Evolutionary conservation across 2,329 filamentous ascomycete genomes (phyloP), one percentile per base, ranked within the genome.

Genomic region (Sarocladium strictum): DNA sequence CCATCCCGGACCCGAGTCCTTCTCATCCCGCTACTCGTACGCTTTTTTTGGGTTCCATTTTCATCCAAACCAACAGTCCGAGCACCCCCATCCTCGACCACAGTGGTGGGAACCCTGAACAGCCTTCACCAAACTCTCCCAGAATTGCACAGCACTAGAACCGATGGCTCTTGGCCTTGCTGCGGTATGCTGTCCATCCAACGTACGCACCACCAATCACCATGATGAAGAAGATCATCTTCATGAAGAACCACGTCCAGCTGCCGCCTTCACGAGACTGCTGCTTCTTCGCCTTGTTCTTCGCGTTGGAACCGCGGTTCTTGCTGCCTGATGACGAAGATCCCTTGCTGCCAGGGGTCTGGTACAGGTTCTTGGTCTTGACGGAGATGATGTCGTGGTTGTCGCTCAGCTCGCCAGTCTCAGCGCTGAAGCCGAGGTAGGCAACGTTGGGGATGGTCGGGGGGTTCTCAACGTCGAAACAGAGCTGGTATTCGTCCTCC

Each of bases 311-410:
- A 54, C 55, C 56, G 50, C 57, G 73, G 57, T 67, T 69, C 63
- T 75, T 72, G 60, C 55, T 54, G 47, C 62, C 57, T 55, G 64
- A 64, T 55, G 67, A 69, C 55, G 71, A 65, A 60, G 58, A 57
- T 65, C 72, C 56, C 70, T 68, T 70, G 60, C 62, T 69, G 53
- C 67, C 65, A 63, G 76, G 74, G 26, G 73, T 72, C 55, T 81
- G 85, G 76, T 97, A 97, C 58, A 99, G 76, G 71, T 97, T 99
- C 77, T 87, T 88, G 55, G 93, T 86, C 59, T 85, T 78, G 63
- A 99, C 81, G 52, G 84, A 87, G 68, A 97, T 84, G 70, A 99
- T 95, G 73, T 99, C 94, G 78, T 97, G 93, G 78, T 96, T 96
- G 75, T 99, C 94, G 72, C 86, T 90, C 61, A 99, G 83, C 76